Percentiles rank a stretch among this genome's conserved stretches.
These are phyloP conservation scores for Neoboletus brunneissimus DNA, from an alignment of 768 basidiomycete genomes.

Conservation along the genomic window DNA sequence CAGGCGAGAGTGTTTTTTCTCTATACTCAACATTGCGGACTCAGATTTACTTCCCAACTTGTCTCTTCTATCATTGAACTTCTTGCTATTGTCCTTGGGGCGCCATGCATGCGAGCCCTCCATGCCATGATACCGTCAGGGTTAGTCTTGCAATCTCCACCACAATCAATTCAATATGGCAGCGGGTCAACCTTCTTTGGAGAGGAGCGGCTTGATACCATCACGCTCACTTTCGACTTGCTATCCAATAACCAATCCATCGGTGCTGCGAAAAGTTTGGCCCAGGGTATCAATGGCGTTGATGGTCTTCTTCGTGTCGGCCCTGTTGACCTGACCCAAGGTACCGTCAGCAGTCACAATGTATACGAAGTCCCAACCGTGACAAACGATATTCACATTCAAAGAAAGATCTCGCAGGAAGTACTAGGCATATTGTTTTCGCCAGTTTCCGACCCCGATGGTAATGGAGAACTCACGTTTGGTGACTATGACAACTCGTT, in stretches of 20 bases:
- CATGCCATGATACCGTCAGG: conserved; percentile 10
- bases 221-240: conserved; percentile 8
- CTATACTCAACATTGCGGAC: too few relatives aligned
- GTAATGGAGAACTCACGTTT: conserved; percentile 27
- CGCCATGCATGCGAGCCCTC: conserved; percentile 7
- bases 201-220: conserved; percentile 18
- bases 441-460: conserved; percentile 21
- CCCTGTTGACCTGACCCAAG: conserved; percentile 32
- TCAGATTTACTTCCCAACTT: not conserved
- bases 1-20: too few relatives aligned
- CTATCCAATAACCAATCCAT: conserved; percentile 32
- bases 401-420: conserved; percentile 27
- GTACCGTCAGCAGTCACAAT: conserved; percentile 18
- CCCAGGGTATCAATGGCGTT: conserved; percentile 28
- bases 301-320: conserved; percentile 42
- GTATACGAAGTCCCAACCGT: conserved; percentile 31
- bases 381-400: conserved; percentile 32
- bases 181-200: conserved; percentile 7
- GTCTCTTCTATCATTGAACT: conserved; percentile 2
- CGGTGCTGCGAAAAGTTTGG: conserved; percentile 31
- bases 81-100: conserved; percentile 10
- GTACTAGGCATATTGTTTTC: conserved; percentile 35
- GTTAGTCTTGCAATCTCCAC: conserved; percentile 11
- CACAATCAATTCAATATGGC: conserved; percentile 10
- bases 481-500: conserved; percentile 23